Conservation (phyloP, 352 stramenopile species). For the Phytopythium kandeliae region DNA sequence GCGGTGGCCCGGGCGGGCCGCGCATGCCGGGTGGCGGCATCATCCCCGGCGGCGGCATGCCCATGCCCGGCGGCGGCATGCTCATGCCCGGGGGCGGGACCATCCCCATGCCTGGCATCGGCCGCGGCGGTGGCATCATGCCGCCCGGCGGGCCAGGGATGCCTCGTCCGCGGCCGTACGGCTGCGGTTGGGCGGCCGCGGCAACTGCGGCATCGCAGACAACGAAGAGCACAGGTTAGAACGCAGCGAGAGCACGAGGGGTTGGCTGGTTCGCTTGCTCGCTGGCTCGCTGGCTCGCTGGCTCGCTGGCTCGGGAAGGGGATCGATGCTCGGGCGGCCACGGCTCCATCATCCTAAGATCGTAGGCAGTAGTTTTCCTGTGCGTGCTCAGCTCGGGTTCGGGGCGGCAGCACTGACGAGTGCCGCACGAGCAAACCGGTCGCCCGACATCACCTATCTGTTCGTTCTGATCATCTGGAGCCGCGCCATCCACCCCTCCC, state of each 20-base stretch:
- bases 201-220: constrained; percentile 32
- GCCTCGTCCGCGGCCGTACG: constrained; percentile 74
- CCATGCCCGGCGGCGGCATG: constrained; percentile 53
- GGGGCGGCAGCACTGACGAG: constrained; percentile 15
- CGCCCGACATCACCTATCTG: constrained; percentile 77
- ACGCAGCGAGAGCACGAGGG: too few species aligned
- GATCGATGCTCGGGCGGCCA: constrained; percentile 4
- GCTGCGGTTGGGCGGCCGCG: constrained; percentile 72
- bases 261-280: too few species aligned
- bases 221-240: constrained; percentile 2
- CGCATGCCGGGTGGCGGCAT: constrained; percentile 43
- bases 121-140: constrained; percentile 59
- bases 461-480: constrained; percentile 83
- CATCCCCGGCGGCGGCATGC: constrained; percentile 68
- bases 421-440: constrained; percentile 26
- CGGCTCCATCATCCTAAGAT: constrained; percentile 85
- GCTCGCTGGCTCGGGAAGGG: too few species aligned
- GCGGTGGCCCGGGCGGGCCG: constrained; percentile 21
- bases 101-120: constrained; percentile 43
- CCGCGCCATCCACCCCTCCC: constrained; percentile 3
- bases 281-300: too few species aligned
- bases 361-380: constrained; percentile 67
- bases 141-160: constrained; percentile 51
- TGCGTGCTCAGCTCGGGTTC: constrained; percentile 64
- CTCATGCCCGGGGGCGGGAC: constrained; percentile 61